Percentiles rank a stretch among this genome's conserved stretches.
phyloP scores from a whole-genome alignment of 176 grass and related monocot genomes.

The Cenchrus fungigraminus region DNA sequence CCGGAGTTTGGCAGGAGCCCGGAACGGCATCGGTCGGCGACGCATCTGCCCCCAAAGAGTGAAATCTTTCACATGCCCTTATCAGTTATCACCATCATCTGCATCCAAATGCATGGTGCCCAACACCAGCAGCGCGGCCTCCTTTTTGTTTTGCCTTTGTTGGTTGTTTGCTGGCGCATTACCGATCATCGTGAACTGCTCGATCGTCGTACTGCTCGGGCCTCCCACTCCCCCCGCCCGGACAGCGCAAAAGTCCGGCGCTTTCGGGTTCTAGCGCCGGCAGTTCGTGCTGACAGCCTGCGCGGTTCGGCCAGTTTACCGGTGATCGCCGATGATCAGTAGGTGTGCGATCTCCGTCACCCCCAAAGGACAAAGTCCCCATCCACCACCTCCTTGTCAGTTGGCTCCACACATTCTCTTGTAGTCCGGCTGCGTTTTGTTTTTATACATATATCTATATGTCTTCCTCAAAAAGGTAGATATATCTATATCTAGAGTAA shows the following conservation, averaged over 20 bases:
- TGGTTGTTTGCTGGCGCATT: slow-evolving; percentile 27
- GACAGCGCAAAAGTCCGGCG: slow-evolving; percentile 26
- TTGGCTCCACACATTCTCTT: background rate
- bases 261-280: background rate
- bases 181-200: background rate
- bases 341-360: slow-evolving; percentile 19
- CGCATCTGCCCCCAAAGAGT: background rate
- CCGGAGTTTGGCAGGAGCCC: too few species aligned
- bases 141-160: background rate
- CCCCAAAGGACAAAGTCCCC: background rate
- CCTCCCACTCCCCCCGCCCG: background rate
- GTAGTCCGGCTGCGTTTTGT: background rate
- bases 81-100: background rate
- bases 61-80: too few species aligned
- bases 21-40: too few species aligned
- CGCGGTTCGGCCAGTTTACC: background rate
- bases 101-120: slow-evolving; percentile 4
- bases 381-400: background rate
- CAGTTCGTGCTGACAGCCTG: background rate
- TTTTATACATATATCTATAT: too few species aligned
- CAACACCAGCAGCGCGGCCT: background rate
- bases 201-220: too few species aligned
- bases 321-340: slow-evolving; percentile 2
- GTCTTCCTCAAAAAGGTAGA: too few species aligned
- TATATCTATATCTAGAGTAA: too few species aligned